Base-by-base conservation (phyloP, 805 yeast species). In the Ogataea angusta region DNA sequence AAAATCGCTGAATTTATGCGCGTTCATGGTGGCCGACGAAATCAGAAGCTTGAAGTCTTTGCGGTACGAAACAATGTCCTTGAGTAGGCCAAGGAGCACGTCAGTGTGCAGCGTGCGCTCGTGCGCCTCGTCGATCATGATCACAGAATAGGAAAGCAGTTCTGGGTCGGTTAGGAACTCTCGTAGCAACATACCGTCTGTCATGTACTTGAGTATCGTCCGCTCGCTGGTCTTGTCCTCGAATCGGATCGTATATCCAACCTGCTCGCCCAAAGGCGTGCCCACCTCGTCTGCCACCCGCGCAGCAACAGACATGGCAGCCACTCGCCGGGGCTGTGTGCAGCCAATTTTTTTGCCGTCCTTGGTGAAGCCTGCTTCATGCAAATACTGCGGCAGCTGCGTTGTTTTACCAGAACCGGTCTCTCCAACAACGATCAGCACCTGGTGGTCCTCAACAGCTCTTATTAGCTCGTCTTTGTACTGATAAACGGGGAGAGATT, bases 401-500 rank as follows among this genome's bases (percentile, higher is more conserved):
- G 97, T 90, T 0, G 97, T 90, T 56, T 90, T 90, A 54, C 97
- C 97, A 0, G 96, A 89, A 32, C 97, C 99, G 0, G 99, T 91
- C 59, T 91, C 97, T 45, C 98, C 98, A 42, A 89, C 85, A 7
- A 91, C 76, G 5, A 91, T 74, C n/a, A 81, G 66, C 0, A 90
- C 88, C 56, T 86, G 95, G 51, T 83, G 72, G 19, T 73, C 65
- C 17, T 62, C 58, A 8, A 90, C 72, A 0, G 86, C 80, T 0
- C 70, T 67, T 22, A 90, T 60, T 13, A 90, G 70, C 24, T 76
- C 71, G 2, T 73, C 67, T 33, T 90, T 67, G 52, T 75, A 82
- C 37, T 71, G 64, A 52, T 70, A 88, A 1, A 89, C 95, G 0
- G 97, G 97, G 13, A 89, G 67, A 0, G 85, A 76, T 51, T 71